Evolutionary conservation across 805 yeast species (phyloP).

Genomic region (Starmerella asiatica): DNA sequence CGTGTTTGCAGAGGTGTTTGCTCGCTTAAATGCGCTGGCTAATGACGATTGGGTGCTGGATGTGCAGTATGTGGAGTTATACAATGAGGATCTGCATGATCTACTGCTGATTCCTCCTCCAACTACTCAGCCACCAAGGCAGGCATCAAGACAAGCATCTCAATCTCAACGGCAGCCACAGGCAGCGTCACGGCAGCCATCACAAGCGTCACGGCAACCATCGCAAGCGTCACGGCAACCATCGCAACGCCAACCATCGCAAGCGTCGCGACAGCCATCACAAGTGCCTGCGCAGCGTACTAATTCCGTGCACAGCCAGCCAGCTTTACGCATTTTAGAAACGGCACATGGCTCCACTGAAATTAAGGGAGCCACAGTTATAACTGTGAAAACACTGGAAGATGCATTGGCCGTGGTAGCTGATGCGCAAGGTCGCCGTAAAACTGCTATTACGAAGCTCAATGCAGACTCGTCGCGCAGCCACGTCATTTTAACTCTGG

Average conservation of each 20-base stretch:
- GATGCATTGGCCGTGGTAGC: too few species aligned
- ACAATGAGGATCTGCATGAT: conserved; percentile 76
- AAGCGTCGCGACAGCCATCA: conserved; percentile 46
- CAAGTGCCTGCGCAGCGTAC: too few species aligned
- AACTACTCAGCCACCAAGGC: conserved; percentile 24
- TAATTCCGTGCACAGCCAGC: too few species aligned
- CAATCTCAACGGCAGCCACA: background rate
- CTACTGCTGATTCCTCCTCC: too few species aligned
- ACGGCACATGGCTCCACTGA: too few species aligned
- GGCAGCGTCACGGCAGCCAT: too few species aligned
- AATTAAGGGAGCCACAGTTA: too few species aligned
- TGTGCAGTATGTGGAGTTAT: conserved; percentile 68
- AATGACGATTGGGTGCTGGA: conserved; percentile 42
- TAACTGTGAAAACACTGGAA: too few species aligned
- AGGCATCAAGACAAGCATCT: background rate
- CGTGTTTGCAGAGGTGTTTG: conserved; percentile 42
- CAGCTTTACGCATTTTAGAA: too few species aligned
- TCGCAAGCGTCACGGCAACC: conserved; percentile 36
- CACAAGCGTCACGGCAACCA: conserved; percentile 49
- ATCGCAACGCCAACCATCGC: conserved; percentile 41
- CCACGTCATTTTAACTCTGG: conserved; percentile 64
- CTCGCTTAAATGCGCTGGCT: conserved; percentile 27
- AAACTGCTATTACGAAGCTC: conserved; percentile 65
- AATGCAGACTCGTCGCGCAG: conserved; percentile 69
- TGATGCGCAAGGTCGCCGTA: too few species aligned